Evolutionary conservation across 345 rosid genomes (phyloP).

Genomic region (Pistacia atlantica): DNA sequence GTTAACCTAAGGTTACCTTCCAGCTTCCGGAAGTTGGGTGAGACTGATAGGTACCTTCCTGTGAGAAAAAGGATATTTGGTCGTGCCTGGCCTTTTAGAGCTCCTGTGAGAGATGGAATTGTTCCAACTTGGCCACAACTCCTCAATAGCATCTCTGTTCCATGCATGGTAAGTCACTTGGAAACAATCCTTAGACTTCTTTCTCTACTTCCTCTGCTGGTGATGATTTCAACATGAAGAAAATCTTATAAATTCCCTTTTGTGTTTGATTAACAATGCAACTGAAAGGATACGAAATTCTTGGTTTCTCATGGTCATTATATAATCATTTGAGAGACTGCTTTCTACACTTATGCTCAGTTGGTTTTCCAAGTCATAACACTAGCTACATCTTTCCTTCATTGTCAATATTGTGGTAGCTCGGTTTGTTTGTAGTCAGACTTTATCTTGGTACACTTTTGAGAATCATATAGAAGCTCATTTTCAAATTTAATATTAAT

Average conservation of each 20-base stretch:
- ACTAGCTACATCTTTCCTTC: not conserved
- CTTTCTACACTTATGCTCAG: not conserved
- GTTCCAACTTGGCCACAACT: conserved; percentile 92
- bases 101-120: conserved; percentile 75
- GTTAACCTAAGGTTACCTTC: conserved; percentile 53
- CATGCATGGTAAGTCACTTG: conserved; percentile 66
- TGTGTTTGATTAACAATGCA: not conserved
- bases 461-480: conserved; percentile 1
- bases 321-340: not conserved
- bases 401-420: not conserved
- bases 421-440: not conserved
- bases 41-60: conserved; percentile 63
- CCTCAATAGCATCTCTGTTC: conserved; percentile 34
- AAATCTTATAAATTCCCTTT: too few relatives aligned
- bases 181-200: not conserved
- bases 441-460: not conserved
- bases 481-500: conserved; percentile 4
- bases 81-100: conserved; percentile 90
- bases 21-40: conserved; percentile 62
- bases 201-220: not conserved
- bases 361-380: not conserved
- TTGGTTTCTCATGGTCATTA: conserved; percentile 6
- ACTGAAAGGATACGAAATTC: not conserved
- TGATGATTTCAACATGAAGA: conserved; percentile 3
- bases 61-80: conserved; percentile 87